Evolutionary conservation across 345 rosid species (phyloP).

Genomic region (Angophora floribunda): DNA sequence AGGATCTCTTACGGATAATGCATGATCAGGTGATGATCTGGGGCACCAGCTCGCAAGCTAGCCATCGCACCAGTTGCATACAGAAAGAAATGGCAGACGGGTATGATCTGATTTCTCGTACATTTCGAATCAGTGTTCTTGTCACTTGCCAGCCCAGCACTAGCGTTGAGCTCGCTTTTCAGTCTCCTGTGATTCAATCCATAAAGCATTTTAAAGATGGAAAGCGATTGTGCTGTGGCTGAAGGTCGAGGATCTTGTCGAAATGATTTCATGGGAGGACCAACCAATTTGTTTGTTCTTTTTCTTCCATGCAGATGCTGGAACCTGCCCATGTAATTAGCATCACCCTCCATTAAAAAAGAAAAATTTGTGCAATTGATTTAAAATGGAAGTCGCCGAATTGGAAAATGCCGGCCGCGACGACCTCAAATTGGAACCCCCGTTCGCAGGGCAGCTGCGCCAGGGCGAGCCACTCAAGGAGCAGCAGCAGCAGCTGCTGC

Average conservation of each 20-base stretch:
- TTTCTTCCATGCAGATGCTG: background rate
- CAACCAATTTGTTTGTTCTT: background rate
- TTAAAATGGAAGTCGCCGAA: background rate
- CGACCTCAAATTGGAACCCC: background rate
- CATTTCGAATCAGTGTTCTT: background rate
- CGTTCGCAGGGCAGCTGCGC: background rate
- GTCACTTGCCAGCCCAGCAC: background rate
- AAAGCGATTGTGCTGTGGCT: background rate
- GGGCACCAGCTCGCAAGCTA: background rate
- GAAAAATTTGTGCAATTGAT: background rate
- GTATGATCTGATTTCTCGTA: background rate
- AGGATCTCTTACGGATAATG: background rate
- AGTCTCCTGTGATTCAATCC: background rate
- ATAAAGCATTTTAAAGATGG: background rate
- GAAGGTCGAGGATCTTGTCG: background rate
- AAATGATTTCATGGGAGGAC: background rate
- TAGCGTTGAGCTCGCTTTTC: background rate
- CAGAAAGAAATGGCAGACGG: background rate
- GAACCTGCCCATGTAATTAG: background rate
- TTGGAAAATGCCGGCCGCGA: background rate
- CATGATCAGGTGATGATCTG: background rate
- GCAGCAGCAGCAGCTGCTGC: background rate
- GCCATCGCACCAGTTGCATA: background rate
- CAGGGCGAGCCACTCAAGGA: slow-evolving; percentile 1
- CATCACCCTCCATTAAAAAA: background rate